Base-by-base conservation (phyloP, 2,329 filamentous ascomycete genomes). In the Epichloe baconii region DNA sequence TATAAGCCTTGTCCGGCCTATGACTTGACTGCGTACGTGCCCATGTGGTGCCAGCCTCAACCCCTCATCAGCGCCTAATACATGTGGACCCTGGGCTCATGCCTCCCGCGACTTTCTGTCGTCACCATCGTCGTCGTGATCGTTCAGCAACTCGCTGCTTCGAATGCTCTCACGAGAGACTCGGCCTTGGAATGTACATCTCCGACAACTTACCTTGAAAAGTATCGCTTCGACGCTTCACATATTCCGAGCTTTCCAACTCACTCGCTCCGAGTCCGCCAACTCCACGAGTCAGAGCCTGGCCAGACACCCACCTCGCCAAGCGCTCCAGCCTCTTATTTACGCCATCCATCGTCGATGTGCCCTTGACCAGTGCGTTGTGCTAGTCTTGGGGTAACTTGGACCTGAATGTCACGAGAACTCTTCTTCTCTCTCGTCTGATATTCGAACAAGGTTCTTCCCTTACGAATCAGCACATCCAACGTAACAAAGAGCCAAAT, bases 401-500 rank as follows among this genome's bases (percentile, higher is more conserved):
- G 21, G 19, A 31, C 8, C 26, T 31, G 8, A 8, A 31, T 42
- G 2, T 11, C 40, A 19, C 17, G n/a, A 21, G 23, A 37, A 17
- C 6, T 37, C 44, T 21, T 37, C 44, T 12, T 46, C 34, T 35
- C 31, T 47, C 23, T 46, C 31, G 5, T 17, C 17, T 12, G 4
- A 23, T n/a, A 37, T 14, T 23, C 14, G 5, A 12, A 11, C 36
- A 21, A 40, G 14, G 5, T 31, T 38, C 14, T 40, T 11, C 26
- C 40, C 52, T 56, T 57, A 59, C 59, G 56, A 57, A 56, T 54
- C 57, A 52, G 61, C 10, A 4, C 36, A 47, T 26, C n/a, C 46
- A 48, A 26, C 45, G 23, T 37, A 8, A 26, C 35, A 12, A 17
- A 43, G 17, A 38, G 44, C 19, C 49, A 48, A 7, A 17, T 38